A percentile compares a stretch with the other conserved stretches of the same genome.
Evolutionary conservation across 129 eudicot species (phyloP).

Genomic region (Flaveria linearis): DNA sequence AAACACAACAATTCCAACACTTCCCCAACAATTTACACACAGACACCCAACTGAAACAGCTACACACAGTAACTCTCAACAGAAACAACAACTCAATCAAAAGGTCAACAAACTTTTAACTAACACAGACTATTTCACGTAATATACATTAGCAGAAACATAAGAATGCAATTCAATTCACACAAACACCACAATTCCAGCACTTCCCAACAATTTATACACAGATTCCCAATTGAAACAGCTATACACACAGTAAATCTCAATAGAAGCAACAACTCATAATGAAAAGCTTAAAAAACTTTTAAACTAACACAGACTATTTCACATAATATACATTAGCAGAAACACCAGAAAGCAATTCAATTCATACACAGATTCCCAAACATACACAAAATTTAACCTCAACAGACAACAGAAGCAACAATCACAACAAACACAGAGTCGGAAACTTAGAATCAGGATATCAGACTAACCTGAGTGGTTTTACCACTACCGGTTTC

Average conservation of each 20-base stretch:
- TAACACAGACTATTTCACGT: too few relatives aligned
- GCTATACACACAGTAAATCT: not conserved
- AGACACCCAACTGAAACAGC: not conserved
- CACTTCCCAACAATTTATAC: not conserved
- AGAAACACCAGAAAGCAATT: too few relatives aligned
- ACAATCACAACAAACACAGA: not conserved
- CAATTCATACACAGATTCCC: too few relatives aligned
- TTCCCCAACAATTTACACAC: not conserved
- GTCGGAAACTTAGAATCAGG: not conserved
- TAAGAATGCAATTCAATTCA: too few relatives aligned
- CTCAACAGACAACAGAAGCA: too few relatives aligned
- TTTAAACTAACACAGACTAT: too few relatives aligned
- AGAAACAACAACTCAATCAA: not conserved
- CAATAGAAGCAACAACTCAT: not conserved
- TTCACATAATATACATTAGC: too few relatives aligned
- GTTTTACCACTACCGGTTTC: constrained; percentile 99
- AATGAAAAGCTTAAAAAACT: too few relatives aligned
- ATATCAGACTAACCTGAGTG: constrained; percentile 66
- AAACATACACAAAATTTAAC: too few relatives aligned
- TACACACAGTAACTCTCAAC: not conserved
- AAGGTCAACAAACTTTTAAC: too few relatives aligned
- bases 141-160: too few relatives aligned
- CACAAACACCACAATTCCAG: not conserved
- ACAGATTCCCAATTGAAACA: not conserved
- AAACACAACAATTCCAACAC: not conserved